A percentile compares a stretch with the other conserved stretches of the same genome.
Conservation (phyloP, 768 basidiomycete genomes). For the Phanerodontia chrysosporium region DNA sequence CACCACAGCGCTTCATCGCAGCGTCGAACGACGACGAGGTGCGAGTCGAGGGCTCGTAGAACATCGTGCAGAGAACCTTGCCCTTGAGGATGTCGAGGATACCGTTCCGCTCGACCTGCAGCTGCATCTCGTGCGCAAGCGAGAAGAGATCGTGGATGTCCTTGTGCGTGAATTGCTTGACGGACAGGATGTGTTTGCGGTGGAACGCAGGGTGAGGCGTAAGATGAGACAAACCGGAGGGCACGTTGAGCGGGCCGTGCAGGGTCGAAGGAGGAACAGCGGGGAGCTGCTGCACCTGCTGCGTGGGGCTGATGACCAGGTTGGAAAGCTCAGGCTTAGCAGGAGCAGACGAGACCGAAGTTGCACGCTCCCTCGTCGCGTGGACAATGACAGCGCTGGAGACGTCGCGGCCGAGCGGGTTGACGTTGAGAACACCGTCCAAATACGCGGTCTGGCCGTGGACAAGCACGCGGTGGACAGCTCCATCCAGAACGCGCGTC, state of each 20-base stretch:
- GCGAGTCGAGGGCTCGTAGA: constrained; percentile 96
- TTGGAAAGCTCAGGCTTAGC: constrained; percentile 14
- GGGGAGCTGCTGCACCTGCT: constrained; percentile 10
- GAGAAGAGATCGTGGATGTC: constrained; percentile 94
- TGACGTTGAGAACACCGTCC: constrained; percentile 68
- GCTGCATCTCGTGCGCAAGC: constrained; percentile 93
- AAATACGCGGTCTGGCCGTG: constrained; percentile 87
- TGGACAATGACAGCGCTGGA: constrained; percentile 57
- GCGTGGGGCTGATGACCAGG: constrained; percentile 4
- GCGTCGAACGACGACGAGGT: constrained; percentile 96
- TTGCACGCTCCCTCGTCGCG: constrained; percentile 27
- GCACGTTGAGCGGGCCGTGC: constrained; percentile 29
- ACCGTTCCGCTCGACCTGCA: constrained; percentile 90
- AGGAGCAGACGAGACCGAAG: constrained; percentile 11
- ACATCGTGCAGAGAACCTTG: constrained; percentile 84
- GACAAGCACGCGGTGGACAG: constrained; percentile 86
- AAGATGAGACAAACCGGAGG: constrained; percentile 43
- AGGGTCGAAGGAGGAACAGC: constrained; percentile 11
- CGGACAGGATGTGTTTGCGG: constrained; percentile 87
- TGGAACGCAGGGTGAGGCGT: constrained; percentile 84
- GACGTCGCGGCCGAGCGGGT: constrained; percentile 66
- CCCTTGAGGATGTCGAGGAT: constrained; percentile 86
- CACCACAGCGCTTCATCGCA: constrained; percentile 98
- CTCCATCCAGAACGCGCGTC: constrained; percentile 56
- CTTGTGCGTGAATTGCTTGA: constrained; percentile 86